Base-by-base conservation (phyloP, 129 eudicot genomes). In the Smallanthus sonchifolius region DNA sequence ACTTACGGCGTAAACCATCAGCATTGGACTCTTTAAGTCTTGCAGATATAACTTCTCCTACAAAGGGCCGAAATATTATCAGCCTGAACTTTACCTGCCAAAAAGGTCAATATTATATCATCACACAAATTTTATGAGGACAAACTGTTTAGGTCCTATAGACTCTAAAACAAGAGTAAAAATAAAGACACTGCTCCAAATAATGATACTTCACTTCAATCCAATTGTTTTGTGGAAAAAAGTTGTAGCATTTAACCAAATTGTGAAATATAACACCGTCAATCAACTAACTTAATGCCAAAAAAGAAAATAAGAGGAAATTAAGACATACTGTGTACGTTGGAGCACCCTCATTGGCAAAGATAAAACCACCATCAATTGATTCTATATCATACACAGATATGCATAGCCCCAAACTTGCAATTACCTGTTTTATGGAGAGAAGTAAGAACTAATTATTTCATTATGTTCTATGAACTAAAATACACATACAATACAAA, bases 71-170 rank as follows among this genome's bases (percentile, higher is more conserved):
- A 75, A 95, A 94, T 84, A 95, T 76, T 74, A 91, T 69, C 79
- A 95, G 43, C 75, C 99, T 87, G 79, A 95, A 91, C 37, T 61
- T 82, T 60, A 88, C 97, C 99, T 95, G 99, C 72, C 59, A 79
- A 28, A 54, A 72, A 48, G 5, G 47, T 81, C 44, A 16, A 70
- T n/a, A 49, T 19, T 14, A 24, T 7, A 45, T 70, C 51, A 68
- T 56, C 44, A 38, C n/a, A 7, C 62, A 74, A 61, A 32, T n/a
- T 45, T 56, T 38, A 32, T 11, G 24, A 10, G 3, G 7, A 24
- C 38, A 59, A 59, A 24, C n/a, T 13, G 9, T 59, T 28, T 2
- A 28, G 37, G 64, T 56, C 17, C 65, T 24, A 59, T 30, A 59
- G 39, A 19, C 63, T 55, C 4, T 20, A 36, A 59, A 59, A 28